Evolutionary conservation across 2,329 filamentous ascomycete species (phyloP).

Genomic region (Dothistroma pini): DNA sequence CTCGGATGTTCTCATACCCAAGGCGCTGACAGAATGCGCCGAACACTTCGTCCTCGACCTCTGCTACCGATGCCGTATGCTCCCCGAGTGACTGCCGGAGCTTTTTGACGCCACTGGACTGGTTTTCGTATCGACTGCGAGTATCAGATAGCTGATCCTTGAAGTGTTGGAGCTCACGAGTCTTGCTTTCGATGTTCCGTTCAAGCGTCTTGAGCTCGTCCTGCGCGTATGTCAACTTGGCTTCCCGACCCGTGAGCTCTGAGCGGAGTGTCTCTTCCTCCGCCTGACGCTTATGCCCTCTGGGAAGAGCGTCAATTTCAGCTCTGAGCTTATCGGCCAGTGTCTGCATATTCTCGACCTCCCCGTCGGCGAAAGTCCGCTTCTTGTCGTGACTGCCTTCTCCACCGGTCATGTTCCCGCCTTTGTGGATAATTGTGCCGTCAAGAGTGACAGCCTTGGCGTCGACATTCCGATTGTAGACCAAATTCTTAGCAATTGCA

Average conservation of each 20-base stretch:
- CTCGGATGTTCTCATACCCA: conserved; percentile 83
- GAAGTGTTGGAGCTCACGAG: conserved; percentile 71
- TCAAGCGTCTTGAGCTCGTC: conserved; percentile 75
- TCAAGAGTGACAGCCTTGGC: conserved; percentile 94
- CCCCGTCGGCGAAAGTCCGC: conserved; percentile 76
- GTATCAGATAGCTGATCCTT: conserved; percentile 70
- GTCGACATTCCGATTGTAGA: conserved; percentile 77
- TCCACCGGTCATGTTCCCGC: conserved; percentile 93
- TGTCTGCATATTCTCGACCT: conserved; percentile 79
- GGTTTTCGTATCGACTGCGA: conserved; percentile 72
- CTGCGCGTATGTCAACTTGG: conserved; percentile 66
- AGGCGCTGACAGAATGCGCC: conserved; percentile 78
- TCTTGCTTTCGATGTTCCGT: conserved; percentile 79
- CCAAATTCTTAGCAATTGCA: conserved; percentile 81
- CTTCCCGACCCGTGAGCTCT: conserved; percentile 75
- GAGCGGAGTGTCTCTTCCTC: conserved; percentile 79
- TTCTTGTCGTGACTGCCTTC: conserved; percentile 72
- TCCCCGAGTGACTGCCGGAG: conserved; percentile 55
- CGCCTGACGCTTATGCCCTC: conserved; percentile 67
- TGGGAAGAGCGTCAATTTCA: conserved; percentile 76
- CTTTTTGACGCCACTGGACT: conserved; percentile 64
- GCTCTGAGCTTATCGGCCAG: conserved; percentile 70
- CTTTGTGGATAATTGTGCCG: conserved; percentile 95
- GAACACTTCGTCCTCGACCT: conserved; percentile 87
- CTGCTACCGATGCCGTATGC: conserved; percentile 63